Conservation (phyloP, 2,329 filamentous ascomycete genomes). For the Penicillium brasilianum region DNA sequence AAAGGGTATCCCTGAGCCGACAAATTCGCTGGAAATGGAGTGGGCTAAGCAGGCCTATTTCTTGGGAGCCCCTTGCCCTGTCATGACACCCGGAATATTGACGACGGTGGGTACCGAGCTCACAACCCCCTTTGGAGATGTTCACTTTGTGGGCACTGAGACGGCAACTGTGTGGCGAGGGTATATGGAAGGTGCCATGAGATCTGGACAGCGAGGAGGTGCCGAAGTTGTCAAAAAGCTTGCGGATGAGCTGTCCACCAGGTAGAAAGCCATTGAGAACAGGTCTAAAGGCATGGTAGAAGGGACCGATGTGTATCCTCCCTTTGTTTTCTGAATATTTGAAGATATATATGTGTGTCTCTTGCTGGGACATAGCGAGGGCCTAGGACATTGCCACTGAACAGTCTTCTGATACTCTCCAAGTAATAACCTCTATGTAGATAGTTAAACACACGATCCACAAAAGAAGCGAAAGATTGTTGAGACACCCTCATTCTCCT, state of each 20-base stretch:
- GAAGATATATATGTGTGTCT: too few relatives aligned
- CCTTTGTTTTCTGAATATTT: too few relatives aligned
- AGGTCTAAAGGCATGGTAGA: too few relatives aligned
- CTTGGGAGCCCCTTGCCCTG: constrained; percentile 43
- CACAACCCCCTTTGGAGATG: constrained; percentile 41
- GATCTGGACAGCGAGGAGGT: constrained; percentile 57
- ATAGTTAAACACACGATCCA: too few relatives aligned
- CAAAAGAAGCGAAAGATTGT: too few relatives aligned
- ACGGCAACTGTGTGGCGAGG: constrained; percentile 59
- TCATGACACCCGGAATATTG: constrained; percentile 34
- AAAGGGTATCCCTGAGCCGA: constrained; percentile 11
- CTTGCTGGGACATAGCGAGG: too few relatives aligned
- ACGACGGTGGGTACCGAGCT: constrained; percentile 36
- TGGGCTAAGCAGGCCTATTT: constrained; percentile 46
- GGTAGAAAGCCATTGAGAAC: background rate
- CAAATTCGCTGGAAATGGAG: constrained; percentile 33
- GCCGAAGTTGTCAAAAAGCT: constrained; percentile 30
- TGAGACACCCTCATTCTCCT: background rate
- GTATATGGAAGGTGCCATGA: constrained; percentile 63
- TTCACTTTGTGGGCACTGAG: constrained; percentile 63
- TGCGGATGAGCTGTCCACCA: background rate
- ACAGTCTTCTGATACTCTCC: too few relatives aligned
- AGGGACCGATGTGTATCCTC: too few relatives aligned
- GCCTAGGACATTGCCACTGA: too few relatives aligned
- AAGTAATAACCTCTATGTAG: too few relatives aligned